These are phyloP conservation scores for Yarrowia porcina DNA, from an alignment of 805 yeast genomes.

Conservation along the genomic window DNA sequence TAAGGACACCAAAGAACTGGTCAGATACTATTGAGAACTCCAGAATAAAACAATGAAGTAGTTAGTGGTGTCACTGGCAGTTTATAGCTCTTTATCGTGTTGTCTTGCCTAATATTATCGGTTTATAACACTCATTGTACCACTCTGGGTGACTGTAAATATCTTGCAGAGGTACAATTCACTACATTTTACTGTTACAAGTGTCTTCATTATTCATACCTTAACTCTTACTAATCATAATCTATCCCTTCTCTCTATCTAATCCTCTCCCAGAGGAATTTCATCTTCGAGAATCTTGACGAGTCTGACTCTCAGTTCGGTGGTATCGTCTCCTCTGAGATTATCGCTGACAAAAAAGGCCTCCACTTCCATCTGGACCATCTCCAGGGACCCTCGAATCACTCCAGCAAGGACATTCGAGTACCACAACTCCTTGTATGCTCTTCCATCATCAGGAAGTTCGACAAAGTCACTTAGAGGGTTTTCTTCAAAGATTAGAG, in stretches of 20 bases:
- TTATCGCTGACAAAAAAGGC: conserved; percentile 75
- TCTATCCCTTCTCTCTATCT: not conserved
- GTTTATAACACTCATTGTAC: too few species aligned
- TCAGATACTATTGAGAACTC: too few species aligned
- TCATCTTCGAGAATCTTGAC: conserved; percentile 80
- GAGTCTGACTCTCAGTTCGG: conserved; percentile 74
- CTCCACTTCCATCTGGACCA: conserved; percentile 93
- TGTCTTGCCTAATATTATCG: too few species aligned
- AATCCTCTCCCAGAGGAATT: conserved; percentile 94
- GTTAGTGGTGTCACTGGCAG: too few species aligned
- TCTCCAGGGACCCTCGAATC: conserved; percentile 83
- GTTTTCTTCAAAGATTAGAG: conserved; percentile 72
- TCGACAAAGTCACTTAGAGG: conserved; percentile 96
- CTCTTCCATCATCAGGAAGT: conserved; percentile 74
- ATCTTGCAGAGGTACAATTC: too few species aligned
- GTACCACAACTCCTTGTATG: conserved; percentile 79
- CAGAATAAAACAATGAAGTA: too few species aligned
- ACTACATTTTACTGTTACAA: too few species aligned
- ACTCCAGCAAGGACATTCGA: conserved; percentile 89
- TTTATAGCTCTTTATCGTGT: too few species aligned
- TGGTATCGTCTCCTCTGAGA: conserved; percentile 74
- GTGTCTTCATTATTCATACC: too few species aligned
- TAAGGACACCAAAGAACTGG: too few species aligned
- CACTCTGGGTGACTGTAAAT: too few species aligned
- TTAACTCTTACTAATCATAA: too few species aligned